These are phyloP conservation scores for Dendryphion nanum DNA, from an alignment of 2,329 filamentous ascomycete species.

Conservation along the genomic window DNA sequence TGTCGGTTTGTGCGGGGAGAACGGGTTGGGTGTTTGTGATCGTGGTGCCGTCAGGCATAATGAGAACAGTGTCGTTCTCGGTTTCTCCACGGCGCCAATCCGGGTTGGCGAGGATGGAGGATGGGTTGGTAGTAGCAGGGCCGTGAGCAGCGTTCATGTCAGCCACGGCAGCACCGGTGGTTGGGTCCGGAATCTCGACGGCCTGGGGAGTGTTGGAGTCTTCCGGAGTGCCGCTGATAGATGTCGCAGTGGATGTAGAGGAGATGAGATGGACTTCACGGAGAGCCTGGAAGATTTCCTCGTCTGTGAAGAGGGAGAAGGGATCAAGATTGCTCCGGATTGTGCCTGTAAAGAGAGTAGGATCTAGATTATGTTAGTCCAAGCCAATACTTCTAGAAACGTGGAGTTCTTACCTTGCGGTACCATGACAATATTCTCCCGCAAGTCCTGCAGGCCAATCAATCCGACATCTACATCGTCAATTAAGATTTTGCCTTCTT, in stretches of 20 bases:
- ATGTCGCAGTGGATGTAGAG: conserved; percentile 40
- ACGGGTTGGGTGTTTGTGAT: conserved; percentile 26
- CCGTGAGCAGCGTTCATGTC: conserved; percentile 27
- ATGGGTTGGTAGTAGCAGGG: conserved; percentile 32
- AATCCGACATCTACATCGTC: conserved; percentile 86
- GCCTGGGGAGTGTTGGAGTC: conserved; percentile 18
- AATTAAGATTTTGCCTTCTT: conserved; percentile 83
- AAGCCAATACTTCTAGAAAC: no score
- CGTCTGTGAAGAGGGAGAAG: conserved; percentile 83
- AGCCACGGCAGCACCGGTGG: conserved; percentile 20
- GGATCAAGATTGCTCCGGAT: conserved; percentile 92
- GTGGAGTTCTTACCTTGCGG: conserved; percentile 63
- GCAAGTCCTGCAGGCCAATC: conserved; percentile 90
- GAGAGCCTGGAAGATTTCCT: conserved; percentile 83
- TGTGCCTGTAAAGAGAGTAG: conserved; percentile 89
- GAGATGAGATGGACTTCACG: conserved; percentile 83
- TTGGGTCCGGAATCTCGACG: conserved; percentile 34
- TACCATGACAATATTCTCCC: conserved; percentile 93
- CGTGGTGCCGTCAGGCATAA: conserved; percentile 26
- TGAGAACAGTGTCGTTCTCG: conserved; percentile 28
- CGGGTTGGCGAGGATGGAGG: conserved; percentile 29
- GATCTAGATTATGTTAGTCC: conserved; percentile 56
- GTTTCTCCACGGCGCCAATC: conserved; percentile 27
- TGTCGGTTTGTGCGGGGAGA: conserved; percentile 56
- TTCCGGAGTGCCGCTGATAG: conserved; percentile 23